Percentiles rank a stretch among this genome's conserved stretches.
Conservation (phyloP, 2,329 filamentous ascomycete species). For the Onygenales sp. region DNA sequence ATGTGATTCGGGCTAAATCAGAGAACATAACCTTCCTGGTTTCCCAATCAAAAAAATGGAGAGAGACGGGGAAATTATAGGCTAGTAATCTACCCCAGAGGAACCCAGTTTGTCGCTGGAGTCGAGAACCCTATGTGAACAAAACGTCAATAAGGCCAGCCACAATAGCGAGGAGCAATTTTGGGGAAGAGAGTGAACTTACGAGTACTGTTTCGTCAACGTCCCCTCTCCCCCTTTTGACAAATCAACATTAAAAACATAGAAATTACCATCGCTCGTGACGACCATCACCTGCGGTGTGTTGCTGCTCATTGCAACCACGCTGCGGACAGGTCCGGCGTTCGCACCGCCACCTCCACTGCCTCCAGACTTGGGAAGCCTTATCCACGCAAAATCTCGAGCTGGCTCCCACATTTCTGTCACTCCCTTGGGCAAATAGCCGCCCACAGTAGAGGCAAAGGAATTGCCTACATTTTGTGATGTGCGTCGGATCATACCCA, state of each 20-base stretch:
- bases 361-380: slow-evolving; percentile 58
- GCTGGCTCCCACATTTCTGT: slow-evolving; percentile 97
- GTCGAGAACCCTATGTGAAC: slow-evolving; percentile 30
- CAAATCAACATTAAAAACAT: slow-evolving; percentile 90
- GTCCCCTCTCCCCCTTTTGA: slow-evolving; percentile 89
- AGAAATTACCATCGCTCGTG: slow-evolving; percentile 90
- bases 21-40: too few species aligned
- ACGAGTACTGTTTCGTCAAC: slow-evolving; percentile 88
- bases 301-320: slow-evolving; percentile 95
- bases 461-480: slow-evolving; percentile 88
- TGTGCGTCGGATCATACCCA: slow-evolving; percentile 84
- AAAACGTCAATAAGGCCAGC: not conserved
- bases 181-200: slow-evolving; percentile 35
- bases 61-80: slow-evolving; percentile 6
- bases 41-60: not conserved
- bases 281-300: slow-evolving; percentile 97
- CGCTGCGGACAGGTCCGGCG: slow-evolving; percentile 60
- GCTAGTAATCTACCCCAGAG: slow-evolving; percentile 24
- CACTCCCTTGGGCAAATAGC: slow-evolving; percentile 85
- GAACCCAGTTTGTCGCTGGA: slow-evolving; percentile 34
- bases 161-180: not conserved
- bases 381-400: slow-evolving; percentile 93
- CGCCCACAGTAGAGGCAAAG: slow-evolving; percentile 79
- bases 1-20: too few species aligned
- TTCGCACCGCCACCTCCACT: slow-evolving; percentile 24